Base-by-base conservation (phyloP, 352 stramenopile species). In the Phytopythium ostracodes region DNA sequence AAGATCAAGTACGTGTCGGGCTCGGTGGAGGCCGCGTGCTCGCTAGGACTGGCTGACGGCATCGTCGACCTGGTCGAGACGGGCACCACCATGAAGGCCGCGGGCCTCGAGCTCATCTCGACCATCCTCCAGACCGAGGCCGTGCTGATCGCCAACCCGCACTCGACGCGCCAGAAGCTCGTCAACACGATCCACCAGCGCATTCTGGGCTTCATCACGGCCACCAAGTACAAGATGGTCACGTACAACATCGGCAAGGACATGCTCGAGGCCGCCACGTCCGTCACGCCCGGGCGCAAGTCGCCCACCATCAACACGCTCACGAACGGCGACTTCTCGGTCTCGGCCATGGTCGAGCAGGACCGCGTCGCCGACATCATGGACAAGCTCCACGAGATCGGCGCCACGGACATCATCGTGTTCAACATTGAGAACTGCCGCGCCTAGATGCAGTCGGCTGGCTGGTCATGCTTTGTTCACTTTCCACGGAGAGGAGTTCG, bases 21-120 rank as follows among this genome's bases (percentile, higher is more conserved):
- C n/a, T 98, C 93, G 18, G 97, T 99, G 27, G 97, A 99, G 70
- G 96, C 96, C 1, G 96, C 96, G 10, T 99, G 97, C 65, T 94
- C 94, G 14, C 83, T 99, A n/a, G 97, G 97, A 10, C 70, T 99
- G 38, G 97, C 97, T 17, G 97, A 99, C 73, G 97, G 94, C 49
- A 97, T 99, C 62, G 96, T 99, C 31, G 97, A 99, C 85, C 81
- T 99, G 29, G 96, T 99, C 17, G 97, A 99, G 79, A 99, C 97
- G 14, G 97, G 97, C 31, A 99, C 97, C 38, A 99, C 97, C 29
- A 99, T 99, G 96, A 97, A 94, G 68, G 96, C 96, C 31, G 96
- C 96, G 24, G 96, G 96, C 2, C 73, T 99, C 40, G 96, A 99
- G 75, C 77, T 99, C 43, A 87, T 99, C 59, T 91, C 84, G 36